phyloP scores from a whole-genome alignment of 306 rosid species.

The Abrus precatorius region DNA sequence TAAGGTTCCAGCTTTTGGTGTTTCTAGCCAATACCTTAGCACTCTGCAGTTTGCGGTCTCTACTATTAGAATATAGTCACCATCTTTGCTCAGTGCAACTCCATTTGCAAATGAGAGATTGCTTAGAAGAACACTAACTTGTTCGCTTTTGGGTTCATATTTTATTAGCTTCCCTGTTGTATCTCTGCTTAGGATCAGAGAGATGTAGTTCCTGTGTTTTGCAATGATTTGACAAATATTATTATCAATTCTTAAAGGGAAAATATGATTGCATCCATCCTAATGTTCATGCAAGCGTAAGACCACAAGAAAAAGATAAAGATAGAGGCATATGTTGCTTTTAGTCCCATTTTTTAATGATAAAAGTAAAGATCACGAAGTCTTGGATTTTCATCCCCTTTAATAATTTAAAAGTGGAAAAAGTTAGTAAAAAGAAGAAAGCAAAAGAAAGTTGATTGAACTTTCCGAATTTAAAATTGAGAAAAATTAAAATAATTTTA shows the following conservation, averaged over 20 bases:
- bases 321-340: not conserved
- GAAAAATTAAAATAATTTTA: no score
- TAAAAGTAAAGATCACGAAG: not conserved
- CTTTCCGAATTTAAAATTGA: not conserved
- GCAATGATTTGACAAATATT: not conserved
- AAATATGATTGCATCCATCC: constrained; percentile 1
- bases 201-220: constrained; percentile 65
- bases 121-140: constrained; percentile 55
- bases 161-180: constrained; percentile 72
- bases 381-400: not conserved
- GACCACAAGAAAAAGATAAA: not conserved
- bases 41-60: constrained; percentile 71
- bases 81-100: constrained; percentile 62
- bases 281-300: not conserved
- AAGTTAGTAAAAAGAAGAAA: not conserved
- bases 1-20: constrained; percentile 59
- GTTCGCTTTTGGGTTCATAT: constrained; percentile 67
- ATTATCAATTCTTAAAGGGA: not conserved
- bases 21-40: constrained; percentile 72
- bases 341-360: not conserved
- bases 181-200: constrained; percentile 66
- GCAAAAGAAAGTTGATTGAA: not conserved
- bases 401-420: not conserved
- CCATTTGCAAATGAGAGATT: constrained; percentile 82
- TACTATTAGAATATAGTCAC: constrained; percentile 64